Evolutionary conservation across 2,329 filamentous ascomycete species (phyloP).

Genomic region (Phialemoniopsis sp.): DNA sequence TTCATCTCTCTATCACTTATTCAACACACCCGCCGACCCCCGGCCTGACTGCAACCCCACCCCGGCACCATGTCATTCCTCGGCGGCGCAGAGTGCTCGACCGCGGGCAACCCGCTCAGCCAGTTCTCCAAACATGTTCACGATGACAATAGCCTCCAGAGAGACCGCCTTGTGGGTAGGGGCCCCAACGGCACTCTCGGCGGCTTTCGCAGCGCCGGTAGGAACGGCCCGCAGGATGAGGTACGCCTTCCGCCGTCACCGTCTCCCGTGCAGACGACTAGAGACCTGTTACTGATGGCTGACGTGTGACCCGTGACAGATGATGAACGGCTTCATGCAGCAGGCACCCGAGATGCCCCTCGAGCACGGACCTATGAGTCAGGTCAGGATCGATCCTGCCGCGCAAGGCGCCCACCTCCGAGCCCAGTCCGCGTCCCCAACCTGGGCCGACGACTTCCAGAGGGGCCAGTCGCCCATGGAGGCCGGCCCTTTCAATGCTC

Average conservation of each 20-base stretch:
- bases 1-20: too few relatives aligned
- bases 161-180: slow-evolving; percentile 79
- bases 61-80: slow-evolving; percentile 78
- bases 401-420: slow-evolving; percentile 47
- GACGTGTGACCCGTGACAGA: slow-evolving; percentile 44
- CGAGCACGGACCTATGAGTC: slow-evolving; percentile 37
- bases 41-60: too few relatives aligned
- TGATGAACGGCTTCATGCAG: slow-evolving; percentile 92
- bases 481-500: slow-evolving; percentile 55
- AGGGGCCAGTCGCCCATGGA: slow-evolving; percentile 65
- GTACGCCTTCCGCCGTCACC: too few relatives aligned
- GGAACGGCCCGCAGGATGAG: slow-evolving; percentile 70
- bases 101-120: slow-evolving; percentile 89
- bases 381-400: slow-evolving; percentile 39
- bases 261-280: too few relatives aligned
- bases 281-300: slow-evolving; percentile 12
- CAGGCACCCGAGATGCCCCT: slow-evolving; percentile 59
- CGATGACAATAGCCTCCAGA: slow-evolving; percentile 91
- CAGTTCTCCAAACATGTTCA: slow-evolving; percentile 97
- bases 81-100: slow-evolving; percentile 93
- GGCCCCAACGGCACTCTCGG: slow-evolving; percentile 68
- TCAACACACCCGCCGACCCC: too few relatives aligned
- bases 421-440: slow-evolving; percentile 48
- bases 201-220: slow-evolving; percentile 70
- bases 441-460: slow-evolving; percentile 46